Base-by-base conservation (phyloP, 495 filamentous ascomycete species). In the Xylaria castorea region DNA sequence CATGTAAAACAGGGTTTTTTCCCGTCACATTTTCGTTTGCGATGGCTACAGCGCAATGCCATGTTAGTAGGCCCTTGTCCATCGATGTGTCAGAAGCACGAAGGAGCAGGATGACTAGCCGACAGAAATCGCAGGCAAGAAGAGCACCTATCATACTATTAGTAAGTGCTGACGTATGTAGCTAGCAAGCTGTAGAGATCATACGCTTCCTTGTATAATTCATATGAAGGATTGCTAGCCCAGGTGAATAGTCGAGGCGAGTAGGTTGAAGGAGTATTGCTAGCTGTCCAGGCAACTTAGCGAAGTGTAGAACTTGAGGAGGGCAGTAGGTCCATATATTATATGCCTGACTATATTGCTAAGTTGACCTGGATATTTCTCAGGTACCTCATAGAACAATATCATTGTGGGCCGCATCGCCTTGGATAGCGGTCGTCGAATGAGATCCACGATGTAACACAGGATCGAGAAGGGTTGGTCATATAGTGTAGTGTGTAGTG, bases 151-250 rank as follows among this genome's bases (percentile, higher is more conserved):
- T 64, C 32, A 42, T 42, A 50, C 68, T 63, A 66, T 73, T 70
- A 74, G 75, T 72, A 42, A 55, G 64, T 40, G 48, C 32, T 42
- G 36, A 57, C 50, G 12, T 20, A 27, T 22, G 48, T 57, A 51
- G 30, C 66, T 25, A 27, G 30, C 32, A n/a, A n/a, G 50, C 0
- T 40, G 8, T 5, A 25, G 50, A 57, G 32, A 44, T 9, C 74
- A 50, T 79, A 80, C 79, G 79, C 73, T 80, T 80, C 71, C 79
- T 78, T 71, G 79, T 80, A 40, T 78, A 80, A 73, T 80, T 79
- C 79, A 80, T 80, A 62, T 44, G 25, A 68, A 38, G 30, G 64
- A n/a, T 34, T 36, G 4, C 30, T 20, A 16, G 32, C 3, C 42
- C 6, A 68, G 5, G 36, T 32, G 32, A 57, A 30, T 5, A 57